A percentile compares a stretch with the other conserved stretches of the same genome.
These are phyloP conservation scores for Talaromyces islandicus DNA, from an alignment of 2,329 filamentous ascomycete genomes.

Conservation along the genomic window DNA sequence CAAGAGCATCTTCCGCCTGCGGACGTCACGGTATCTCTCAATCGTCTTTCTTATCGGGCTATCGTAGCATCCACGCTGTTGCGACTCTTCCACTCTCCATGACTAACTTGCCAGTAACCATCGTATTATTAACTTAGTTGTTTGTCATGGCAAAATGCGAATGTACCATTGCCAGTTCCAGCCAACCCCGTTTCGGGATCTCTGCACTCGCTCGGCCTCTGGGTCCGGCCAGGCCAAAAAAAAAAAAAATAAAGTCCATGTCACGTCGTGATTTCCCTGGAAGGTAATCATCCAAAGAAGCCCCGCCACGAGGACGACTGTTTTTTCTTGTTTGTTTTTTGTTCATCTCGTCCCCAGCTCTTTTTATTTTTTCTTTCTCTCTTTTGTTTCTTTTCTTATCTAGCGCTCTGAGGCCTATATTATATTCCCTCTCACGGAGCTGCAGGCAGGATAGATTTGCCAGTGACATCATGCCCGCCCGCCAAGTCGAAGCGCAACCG, in stretches of 20 bases:
- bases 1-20: background rate
- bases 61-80: background rate
- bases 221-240: background rate
- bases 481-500: constrained; percentile 20
- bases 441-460: background rate
- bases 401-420: background rate
- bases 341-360: too few relatives aligned
- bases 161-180: background rate
- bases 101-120: too few relatives aligned
- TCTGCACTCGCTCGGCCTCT: background rate
- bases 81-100: background rate
- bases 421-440: too few relatives aligned
- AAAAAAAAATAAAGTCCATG: background rate
- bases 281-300: background rate
- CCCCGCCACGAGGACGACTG: background rate
- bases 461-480: constrained; percentile 28
- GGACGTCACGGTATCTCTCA: background rate
- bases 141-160: background rate
- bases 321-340: too few relatives aligned
- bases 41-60: background rate
- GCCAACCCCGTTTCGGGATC: background rate
- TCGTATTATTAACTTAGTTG: too few relatives aligned
- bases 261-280: background rate
- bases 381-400: background rate
- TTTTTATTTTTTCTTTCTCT: background rate